Percentiles rank a stretch among this genome's conserved stretches.
Conservation (phyloP, 2,329 filamentous ascomycete genomes). For the Elsinoe batatas region DNA sequence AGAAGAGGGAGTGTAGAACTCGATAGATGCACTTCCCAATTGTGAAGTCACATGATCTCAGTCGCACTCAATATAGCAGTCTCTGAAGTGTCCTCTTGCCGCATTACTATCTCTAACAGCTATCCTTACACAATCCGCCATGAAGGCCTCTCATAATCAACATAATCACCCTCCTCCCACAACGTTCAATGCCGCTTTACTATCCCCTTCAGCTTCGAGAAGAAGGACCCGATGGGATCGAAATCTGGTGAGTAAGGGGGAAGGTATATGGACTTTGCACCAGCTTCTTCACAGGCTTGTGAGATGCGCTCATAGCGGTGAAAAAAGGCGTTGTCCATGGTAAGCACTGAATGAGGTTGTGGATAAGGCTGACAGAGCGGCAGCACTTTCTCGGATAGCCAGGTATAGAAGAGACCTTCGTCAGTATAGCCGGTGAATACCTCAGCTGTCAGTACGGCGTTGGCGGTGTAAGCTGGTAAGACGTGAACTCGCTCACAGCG, state of each 20-base stretch:
- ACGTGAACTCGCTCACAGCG: not conserved
- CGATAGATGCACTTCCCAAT: not conserved
- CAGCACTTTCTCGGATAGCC: not conserved
- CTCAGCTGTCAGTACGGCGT: not conserved
- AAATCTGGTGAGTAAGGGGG: conserved; percentile 17
- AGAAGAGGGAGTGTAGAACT: not conserved
- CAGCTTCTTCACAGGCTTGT: conserved; percentile 12
- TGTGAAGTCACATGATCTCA: not conserved
- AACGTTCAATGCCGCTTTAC: conserved; percentile 12
- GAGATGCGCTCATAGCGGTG: conserved; percentile 6
- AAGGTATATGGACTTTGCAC: conserved; percentile 14
- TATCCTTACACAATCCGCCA: not conserved
- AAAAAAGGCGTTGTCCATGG: not conserved
- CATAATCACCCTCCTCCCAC: not conserved
- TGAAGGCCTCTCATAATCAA: not conserved
- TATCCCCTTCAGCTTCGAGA: conserved; percentile 21
- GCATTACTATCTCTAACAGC: not conserved
- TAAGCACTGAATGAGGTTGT: not conserved
- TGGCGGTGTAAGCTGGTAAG: not conserved
- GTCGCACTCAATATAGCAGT: not conserved
- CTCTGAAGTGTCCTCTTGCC: not conserved
- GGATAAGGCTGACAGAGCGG: not conserved
- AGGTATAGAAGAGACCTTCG: not conserved
- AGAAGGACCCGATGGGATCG: conserved; percentile 15
- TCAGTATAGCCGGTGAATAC: not conserved